Evolutionary conservation across 2,329 filamentous ascomycete species (phyloP).

Genomic region (Aspergillus nomiae): DNA sequence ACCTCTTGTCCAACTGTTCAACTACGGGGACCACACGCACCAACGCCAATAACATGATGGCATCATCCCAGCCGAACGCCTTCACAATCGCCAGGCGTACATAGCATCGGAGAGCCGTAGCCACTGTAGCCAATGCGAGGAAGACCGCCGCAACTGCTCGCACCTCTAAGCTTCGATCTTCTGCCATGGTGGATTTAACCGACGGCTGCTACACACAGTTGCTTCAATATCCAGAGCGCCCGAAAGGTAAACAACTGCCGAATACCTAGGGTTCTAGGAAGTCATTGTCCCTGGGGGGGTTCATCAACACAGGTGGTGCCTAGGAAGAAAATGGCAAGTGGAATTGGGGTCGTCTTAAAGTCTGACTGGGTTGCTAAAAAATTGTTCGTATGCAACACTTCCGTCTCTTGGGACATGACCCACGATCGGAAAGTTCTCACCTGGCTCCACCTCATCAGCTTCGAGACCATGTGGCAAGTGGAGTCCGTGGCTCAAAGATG

Average conservation of each 20-base stretch:
- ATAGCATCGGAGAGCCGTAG: constrained; percentile 43
- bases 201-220: not conserved
- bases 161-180: constrained; percentile 15
- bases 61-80: constrained; percentile 40
- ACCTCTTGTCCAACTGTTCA: not conserved
- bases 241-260: not conserved
- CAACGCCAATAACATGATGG: constrained; percentile 33
- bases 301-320: not conserved
- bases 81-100: constrained; percentile 44
- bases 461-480: not conserved
- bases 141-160: constrained; percentile 37
- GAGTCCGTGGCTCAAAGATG: not conserved
- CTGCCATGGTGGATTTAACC: constrained; percentile 9
- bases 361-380: not conserved
- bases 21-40: constrained; percentile 15
- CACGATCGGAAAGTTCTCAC: not conserved
- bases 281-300: not conserved
- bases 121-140: constrained; percentile 41
- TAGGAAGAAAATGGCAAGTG: not conserved
- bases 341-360: not conserved
- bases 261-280: not conserved
- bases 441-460: not conserved
- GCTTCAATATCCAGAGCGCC: not conserved
- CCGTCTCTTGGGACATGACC: not conserved
- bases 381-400: not conserved